Evolutionary conservation across 208 protist species (phyloP).

Genomic region (Strigomonas culicis): DNA sequence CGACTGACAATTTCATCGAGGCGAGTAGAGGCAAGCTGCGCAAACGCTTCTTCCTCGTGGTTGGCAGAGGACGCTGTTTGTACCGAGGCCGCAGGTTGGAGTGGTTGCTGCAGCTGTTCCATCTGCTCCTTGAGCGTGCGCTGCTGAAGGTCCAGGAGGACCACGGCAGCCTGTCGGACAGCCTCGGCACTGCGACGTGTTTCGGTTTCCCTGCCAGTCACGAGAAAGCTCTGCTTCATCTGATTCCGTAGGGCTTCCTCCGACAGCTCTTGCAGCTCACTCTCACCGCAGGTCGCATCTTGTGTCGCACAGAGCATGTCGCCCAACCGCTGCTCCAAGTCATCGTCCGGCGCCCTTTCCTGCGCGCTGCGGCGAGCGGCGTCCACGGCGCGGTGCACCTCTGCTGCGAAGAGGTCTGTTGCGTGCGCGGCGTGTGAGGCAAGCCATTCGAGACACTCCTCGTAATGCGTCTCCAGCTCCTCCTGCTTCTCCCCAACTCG

Average conservation of each 20-base stretch:
- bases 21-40: slow-evolving; percentile 1
- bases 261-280: neutral
- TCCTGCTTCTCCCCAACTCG: neutral
- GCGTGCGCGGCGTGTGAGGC: neutral
- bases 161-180: neutral
- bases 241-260: neutral
- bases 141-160: neutral
- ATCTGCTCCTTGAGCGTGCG: neutral
- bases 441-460: neutral
- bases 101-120: neutral
- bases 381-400: no score
- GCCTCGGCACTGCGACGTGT: neutral
- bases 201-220: neutral
- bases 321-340: neutral
- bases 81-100: neutral
- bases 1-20: slow-evolving; percentile 20
- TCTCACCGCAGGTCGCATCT: neutral
- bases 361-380: no score
- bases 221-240: neutral
- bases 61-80: neutral
- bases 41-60: neutral
- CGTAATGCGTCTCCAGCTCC: neutral
- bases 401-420: neutral
- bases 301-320: neutral
- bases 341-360: neutral